Conservation (phyloP, 2,329 filamentous ascomycete genomes). For the Fusarium vanettenii region DNA sequence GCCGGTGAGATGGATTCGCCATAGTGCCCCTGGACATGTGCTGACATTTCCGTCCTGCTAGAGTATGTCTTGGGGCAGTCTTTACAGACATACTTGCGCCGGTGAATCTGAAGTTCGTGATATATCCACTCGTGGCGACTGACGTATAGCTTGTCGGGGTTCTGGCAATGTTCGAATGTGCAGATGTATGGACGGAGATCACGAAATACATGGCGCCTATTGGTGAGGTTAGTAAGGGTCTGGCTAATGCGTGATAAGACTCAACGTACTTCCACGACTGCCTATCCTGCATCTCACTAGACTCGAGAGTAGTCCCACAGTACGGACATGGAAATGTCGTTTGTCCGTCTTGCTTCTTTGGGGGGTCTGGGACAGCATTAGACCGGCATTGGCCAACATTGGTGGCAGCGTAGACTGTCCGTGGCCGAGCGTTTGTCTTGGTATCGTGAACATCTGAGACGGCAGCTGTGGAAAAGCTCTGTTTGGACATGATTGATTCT, state of each 20-base stretch:
- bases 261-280: neutral
- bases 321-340: neutral
- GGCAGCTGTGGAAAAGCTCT: neutral
- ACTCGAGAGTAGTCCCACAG: neutral
- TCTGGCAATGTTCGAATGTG: neutral
- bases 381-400: neutral
- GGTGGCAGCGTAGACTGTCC: neutral
- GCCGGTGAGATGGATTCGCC: neutral
- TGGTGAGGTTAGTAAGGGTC: neutral
- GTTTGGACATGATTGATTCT: neutral
- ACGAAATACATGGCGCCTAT: neutral
- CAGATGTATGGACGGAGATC: neutral
- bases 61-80: neutral
- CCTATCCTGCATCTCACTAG: neutral
- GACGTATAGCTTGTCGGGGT: neutral
- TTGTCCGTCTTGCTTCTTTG: neutral
- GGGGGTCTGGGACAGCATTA: neutral
- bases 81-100: neutral
- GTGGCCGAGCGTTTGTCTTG: neutral
- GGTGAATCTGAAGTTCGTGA: neutral
- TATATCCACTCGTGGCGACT: neutral
- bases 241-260: neutral
- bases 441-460: neutral
- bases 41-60: neutral
- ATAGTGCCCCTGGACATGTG: neutral